Evolutionary conservation across 768 basidiomycete species (phyloP), one percentile per base, ranked within the genome.

Genomic region (Guyanaporus albipodus): DNA sequence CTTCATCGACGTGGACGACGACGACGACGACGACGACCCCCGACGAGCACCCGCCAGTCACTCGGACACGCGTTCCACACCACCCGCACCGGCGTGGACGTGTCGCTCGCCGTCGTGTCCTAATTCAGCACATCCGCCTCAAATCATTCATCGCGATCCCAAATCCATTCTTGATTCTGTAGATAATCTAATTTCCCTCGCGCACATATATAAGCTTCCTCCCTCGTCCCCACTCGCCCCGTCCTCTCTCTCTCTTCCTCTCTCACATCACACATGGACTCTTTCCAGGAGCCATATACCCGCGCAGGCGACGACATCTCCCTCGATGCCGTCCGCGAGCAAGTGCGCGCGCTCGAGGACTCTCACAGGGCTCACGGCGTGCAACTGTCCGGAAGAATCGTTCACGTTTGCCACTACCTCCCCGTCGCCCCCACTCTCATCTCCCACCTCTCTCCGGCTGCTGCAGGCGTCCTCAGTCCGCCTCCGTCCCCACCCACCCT

Each of bases 401-500:
- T 98, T 58, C 94, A 95, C 57, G 84, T 96, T 53, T 87, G 83
- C 70, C 91, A 93, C 67, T 89, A 92, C 61, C 83, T 94, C 45
- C 91, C 91, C 51, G 75, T 93, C 61, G 71, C 76, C 38, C 80
- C 84, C 22, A 79, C 85, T 27, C 75, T 88, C 60, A 66, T 77
- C 53, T 64, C 69, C 22, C 58, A 60, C 37, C 49, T 65, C 22
- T 56, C 64, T 38, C 55, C 62, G 9, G 45, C 63, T 6, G 56
- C 64, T 26, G 59, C 71, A 7, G 80, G 79, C 38, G 77, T 85
- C 47, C 73, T 73, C 63, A 83, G 82, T 42, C 90, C 91, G 0
- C 90, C 91, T 8, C 76, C 83, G 5, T 90, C 91, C 0, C 91
- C 90, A 0, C 87, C 88, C 1, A 71, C 74, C 19, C 75, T 71